phyloP scores from a whole-genome alignment of 73 alveolate species.

The Paramecium caudatum region DNA sequence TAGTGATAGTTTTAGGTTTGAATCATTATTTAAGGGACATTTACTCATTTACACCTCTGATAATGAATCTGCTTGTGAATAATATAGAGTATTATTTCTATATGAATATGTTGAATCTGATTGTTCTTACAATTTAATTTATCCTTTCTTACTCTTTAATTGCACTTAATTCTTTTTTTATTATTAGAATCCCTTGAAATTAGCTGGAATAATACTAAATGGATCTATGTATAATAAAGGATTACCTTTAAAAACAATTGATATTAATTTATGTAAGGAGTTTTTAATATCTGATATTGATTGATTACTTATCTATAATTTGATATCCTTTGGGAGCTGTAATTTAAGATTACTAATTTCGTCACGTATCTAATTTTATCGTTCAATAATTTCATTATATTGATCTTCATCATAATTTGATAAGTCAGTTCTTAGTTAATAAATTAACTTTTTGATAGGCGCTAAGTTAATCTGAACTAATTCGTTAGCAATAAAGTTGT shows the following conservation, averaged over 20 bases:
- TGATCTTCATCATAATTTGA: conserved; percentile 13
- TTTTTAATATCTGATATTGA: conserved; percentile 10
- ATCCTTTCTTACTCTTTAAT: background rate
- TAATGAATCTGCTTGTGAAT: background rate
- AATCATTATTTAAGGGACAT: background rate
- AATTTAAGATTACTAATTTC: background rate
- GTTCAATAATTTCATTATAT: conserved; percentile 29
- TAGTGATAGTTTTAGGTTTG: background rate
- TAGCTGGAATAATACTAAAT: conserved; percentile 5
- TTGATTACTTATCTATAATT: background rate
- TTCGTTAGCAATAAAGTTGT: conserved; percentile 30
- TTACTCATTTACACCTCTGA: background rate
- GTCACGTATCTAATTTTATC: background rate
- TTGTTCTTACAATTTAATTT: background rate
- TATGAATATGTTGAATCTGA: background rate
- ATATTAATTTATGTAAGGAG: background rate
- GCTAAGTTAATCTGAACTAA: conserved; percentile 25
- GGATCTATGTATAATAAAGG: background rate
- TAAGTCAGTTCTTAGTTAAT: background rate
- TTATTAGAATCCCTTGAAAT: conserved; percentile 1
- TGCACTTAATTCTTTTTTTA: background rate
- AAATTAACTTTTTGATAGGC: conserved; percentile 9
- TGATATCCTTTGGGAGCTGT: background rate
- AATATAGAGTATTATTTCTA: background rate
- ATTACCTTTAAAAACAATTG: background rate